phyloP scores from a whole-genome alignment of 1,284 basidiomycete genomes.

The Pseudozyma thailandica region DNA sequence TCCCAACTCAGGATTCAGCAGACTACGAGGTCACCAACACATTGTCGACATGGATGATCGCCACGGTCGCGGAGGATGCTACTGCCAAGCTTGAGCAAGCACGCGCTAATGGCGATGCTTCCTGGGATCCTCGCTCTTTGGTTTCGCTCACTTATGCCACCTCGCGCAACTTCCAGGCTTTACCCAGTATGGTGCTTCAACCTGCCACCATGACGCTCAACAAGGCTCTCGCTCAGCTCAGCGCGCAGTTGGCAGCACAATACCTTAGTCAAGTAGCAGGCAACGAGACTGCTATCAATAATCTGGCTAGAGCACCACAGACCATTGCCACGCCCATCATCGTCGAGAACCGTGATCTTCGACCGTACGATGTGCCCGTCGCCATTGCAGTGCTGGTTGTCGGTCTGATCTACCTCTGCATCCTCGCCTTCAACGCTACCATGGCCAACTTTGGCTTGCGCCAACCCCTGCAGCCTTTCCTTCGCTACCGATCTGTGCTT shows the following conservation, averaged over 20 bases:
- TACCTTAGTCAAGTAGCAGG: conserved; percentile 34
- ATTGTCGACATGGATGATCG: conserved; percentile 36
- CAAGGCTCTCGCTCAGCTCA: conserved; percentile 28
- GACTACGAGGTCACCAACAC: conserved; percentile 52
- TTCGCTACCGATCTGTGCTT: conserved; percentile 52
- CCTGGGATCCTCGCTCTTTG: conserved; percentile 49
- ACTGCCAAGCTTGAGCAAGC: conserved; percentile 49
- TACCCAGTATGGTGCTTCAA: conserved; percentile 42
- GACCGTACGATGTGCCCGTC: conserved; percentile 78
- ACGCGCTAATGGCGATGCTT: conserved; percentile 51
- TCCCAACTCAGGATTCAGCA: conserved; percentile 32
- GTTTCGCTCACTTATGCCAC: conserved; percentile 52
- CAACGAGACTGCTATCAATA: conserved; percentile 44
- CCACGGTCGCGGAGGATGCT: conserved; percentile 50
- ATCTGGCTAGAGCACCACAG: conserved; percentile 72
- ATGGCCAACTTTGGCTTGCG: conserved; percentile 55
- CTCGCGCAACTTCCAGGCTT: conserved; percentile 49
- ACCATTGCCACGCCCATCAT: conserved; percentile 73
- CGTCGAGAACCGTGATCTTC: conserved; percentile 73
- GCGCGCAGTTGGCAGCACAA: conserved; percentile 28
- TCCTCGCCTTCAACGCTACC: conserved; percentile 69
- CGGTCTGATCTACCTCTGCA: conserved; percentile 79
- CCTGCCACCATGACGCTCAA: conserved; percentile 38
- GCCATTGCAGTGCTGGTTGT: conserved; percentile 79
- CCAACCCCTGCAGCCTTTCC: conserved; percentile 46